Percentiles rank a stretch among this genome's conserved stretches.
Evolutionary conservation across 1,284 basidiomycete species (phyloP).

Genomic region (Ceratobasidium sp.): DNA sequence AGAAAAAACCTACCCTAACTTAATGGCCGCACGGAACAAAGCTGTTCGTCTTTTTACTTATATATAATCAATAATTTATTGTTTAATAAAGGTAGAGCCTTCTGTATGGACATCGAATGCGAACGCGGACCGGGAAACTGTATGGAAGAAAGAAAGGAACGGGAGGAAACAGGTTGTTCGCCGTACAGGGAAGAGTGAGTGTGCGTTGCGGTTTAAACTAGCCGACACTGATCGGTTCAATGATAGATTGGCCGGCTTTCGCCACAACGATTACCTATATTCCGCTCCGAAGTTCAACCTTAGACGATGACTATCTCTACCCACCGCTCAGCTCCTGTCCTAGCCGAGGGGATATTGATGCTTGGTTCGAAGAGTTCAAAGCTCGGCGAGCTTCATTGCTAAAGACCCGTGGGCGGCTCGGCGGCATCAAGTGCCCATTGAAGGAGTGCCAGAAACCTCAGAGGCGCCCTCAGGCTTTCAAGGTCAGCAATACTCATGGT

Average conservation of each 20-base stretch:
- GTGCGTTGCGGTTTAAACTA: too few relatives aligned
- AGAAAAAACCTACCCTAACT: background rate
- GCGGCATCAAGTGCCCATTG: conserved; percentile 19
- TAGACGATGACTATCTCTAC: conserved; percentile 19
- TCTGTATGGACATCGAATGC: too few relatives aligned
- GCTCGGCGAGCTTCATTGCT: background rate
- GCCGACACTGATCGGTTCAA: too few relatives aligned
- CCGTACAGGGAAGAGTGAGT: background rate
- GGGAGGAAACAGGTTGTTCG: too few relatives aligned
- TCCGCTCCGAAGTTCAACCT: background rate
- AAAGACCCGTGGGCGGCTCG: conserved; percentile 22
- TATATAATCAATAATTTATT: too few relatives aligned
- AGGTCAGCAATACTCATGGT: background rate
- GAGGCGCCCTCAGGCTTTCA: conserved; percentile 31
- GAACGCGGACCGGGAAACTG: too few relatives aligned
- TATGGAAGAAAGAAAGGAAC: too few relatives aligned
- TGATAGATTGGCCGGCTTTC: conserved; percentile 9
- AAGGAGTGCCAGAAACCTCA: conserved; percentile 17
- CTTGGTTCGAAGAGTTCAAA: conserved; percentile 37
- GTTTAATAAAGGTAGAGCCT: too few relatives aligned
- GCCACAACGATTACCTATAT: too few relatives aligned
- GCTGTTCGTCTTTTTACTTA: too few relatives aligned
- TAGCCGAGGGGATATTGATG: conserved; percentile 3
- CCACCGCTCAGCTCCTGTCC: conserved; percentile 14
- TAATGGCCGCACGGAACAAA: background rate